These are phyloP conservation scores for Diaporthe capsici DNA, from an alignment of 2,329 filamentous ascomycete genomes.

Conservation along the genomic window DNA sequence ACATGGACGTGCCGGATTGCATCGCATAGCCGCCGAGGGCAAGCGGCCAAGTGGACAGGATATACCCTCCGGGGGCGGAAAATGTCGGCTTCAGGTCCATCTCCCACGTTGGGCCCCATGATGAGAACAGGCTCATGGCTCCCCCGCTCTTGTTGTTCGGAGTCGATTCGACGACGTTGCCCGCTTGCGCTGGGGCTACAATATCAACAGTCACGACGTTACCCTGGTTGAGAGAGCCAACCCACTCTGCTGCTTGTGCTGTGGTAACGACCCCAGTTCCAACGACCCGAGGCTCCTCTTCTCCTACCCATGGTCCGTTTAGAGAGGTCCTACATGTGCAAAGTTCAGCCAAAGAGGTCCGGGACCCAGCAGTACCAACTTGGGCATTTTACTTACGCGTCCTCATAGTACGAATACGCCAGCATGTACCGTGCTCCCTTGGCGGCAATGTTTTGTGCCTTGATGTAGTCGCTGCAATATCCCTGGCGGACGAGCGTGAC, in stretches of 20 bases:
- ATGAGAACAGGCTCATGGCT: conserved; percentile 19
- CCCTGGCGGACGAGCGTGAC: conserved; percentile 26
- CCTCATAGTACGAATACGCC: conserved; percentile 18
- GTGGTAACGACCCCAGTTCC: conserved; percentile 4
- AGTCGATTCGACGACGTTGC: neutral
- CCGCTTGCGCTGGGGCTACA: neutral
- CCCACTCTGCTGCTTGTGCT: conserved; percentile 18
- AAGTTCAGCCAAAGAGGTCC: neutral
- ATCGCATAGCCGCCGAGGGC: conserved; percentile 7
- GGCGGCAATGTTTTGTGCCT: conserved; percentile 8
- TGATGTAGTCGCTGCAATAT: neutral
- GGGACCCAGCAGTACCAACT: neutral
- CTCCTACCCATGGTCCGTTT: neutral
- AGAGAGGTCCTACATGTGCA: neutral
- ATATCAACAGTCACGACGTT: neutral
- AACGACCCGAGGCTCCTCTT: conserved; percentile 11
- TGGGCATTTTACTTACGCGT: conserved; percentile 4
- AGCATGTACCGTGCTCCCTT: conserved; percentile 23
- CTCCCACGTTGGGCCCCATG: neutral
- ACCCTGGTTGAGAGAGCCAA: conserved; percentile 16
- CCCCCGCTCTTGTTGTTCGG: conserved; percentile 1
- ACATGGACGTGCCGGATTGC: conserved; percentile 9
- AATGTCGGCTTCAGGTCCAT: conserved; percentile 13
- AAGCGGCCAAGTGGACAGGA: conserved; percentile 11
- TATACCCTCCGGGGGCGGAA: neutral